Evolutionary conservation across 2,329 filamentous ascomycete genomes (phyloP).

Genomic region (Diaporthe ilicicola): DNA sequence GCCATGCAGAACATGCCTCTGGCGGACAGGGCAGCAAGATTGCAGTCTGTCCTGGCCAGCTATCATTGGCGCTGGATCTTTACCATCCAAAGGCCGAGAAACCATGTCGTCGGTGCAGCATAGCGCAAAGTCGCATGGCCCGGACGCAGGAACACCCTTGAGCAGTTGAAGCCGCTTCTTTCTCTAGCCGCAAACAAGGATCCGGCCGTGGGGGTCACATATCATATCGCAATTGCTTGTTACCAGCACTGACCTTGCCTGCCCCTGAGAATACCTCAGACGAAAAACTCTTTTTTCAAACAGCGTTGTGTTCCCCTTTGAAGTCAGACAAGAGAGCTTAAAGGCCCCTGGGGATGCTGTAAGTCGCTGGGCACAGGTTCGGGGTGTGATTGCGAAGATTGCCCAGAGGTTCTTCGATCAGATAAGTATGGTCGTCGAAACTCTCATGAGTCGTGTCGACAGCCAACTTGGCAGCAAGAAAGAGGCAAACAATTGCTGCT

Average conservation of each 20-base stretch:
- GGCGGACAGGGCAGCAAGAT: not conserved
- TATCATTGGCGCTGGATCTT: not conserved
- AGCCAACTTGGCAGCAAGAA: conserved; percentile 16
- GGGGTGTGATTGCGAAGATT: not conserved
- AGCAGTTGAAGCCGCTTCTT: conserved; percentile 24
- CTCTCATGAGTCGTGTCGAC: conserved; percentile 26
- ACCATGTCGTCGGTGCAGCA: conserved; percentile 18
- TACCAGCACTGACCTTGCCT: conserved; percentile 7
- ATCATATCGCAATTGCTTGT: conserved; percentile 12
- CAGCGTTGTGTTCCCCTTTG: not conserved
- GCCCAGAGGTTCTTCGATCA: not conserved
- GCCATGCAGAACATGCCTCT: not conserved
- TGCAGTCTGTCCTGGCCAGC: not conserved
- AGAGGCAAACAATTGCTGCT: not conserved
- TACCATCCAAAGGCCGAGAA: not conserved
- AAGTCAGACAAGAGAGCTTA: not conserved
- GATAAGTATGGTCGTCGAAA: conserved; percentile 5
- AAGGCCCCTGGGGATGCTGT: not conserved
- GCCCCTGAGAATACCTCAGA: not conserved
- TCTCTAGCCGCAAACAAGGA: conserved; percentile 32
- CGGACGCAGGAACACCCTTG: conserved; percentile 25
- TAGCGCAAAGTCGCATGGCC: not conserved
- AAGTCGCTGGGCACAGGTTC: not conserved
- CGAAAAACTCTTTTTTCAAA: not conserved
- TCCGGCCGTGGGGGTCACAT: conserved; percentile 31